Evolutionary conservation across 2,329 filamentous ascomycete species (phyloP).

Genomic region (Cordyceps fumosorosea): DNA sequence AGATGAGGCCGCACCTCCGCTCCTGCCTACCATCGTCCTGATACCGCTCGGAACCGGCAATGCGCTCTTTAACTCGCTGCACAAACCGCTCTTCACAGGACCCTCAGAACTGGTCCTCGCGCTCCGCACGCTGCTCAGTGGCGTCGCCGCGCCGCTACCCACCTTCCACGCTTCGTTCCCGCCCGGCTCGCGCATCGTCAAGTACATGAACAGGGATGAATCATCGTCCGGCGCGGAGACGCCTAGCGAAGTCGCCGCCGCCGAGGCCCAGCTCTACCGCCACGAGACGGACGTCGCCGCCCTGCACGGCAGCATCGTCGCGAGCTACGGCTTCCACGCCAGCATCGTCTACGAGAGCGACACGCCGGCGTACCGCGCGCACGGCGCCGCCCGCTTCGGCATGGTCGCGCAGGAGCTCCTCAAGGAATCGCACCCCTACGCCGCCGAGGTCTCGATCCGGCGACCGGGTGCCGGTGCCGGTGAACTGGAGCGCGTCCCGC

Average conservation of each 20-base stretch:
- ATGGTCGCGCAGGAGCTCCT: constrained; percentile 77
- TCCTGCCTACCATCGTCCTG: constrained; percentile 41
- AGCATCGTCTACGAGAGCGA: constrained; percentile 87
- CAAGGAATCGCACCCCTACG: constrained; percentile 44
- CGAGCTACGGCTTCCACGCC: constrained; percentile 85
- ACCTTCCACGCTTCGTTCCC: constrained; percentile 58
- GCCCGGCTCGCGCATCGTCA: constrained; percentile 44
- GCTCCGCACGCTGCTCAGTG: constrained; percentile 54
- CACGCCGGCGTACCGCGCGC: constrained; percentile 69
- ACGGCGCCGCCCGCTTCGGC: constrained; percentile 71
- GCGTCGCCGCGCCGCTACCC: constrained; percentile 49
- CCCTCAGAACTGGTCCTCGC: constrained; percentile 41
- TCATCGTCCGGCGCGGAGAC: background rate
- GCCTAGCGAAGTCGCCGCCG: constrained; percentile 1
- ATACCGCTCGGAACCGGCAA: constrained; percentile 61
- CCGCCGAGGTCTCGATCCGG: constrained; percentile 34
- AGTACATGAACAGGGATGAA: constrained; percentile 23
- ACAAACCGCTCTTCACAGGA: constrained; percentile 47
- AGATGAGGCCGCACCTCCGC: background rate
- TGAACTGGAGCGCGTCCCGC: constrained; percentile 20
- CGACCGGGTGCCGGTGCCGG: constrained; percentile 15
- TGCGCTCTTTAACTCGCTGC: constrained; percentile 55
- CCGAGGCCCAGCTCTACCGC: constrained; percentile 18
- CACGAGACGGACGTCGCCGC: constrained; percentile 29
- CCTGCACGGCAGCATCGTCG: constrained; percentile 73